phyloP scores from a whole-genome alignment of 192 early-diverging fungal genomes.

The Gigaspora rosea region DNA sequence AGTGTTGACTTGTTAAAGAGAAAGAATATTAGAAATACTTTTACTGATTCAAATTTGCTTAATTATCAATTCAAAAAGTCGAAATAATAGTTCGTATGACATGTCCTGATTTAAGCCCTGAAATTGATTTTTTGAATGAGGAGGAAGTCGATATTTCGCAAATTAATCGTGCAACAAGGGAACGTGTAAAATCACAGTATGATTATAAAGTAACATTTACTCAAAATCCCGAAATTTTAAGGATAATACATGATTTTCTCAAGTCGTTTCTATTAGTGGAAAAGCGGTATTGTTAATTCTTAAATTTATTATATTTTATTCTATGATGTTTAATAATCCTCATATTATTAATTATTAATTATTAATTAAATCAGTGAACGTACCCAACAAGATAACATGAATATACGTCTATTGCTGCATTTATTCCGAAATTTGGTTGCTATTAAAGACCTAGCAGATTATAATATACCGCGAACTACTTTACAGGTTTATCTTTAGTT shows the following conservation, averaged over 20 bases:
- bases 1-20: too few species aligned
- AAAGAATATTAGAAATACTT: too few species aligned
- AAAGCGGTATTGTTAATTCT: not conserved
- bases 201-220: not conserved
- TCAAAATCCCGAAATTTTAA: not conserved
- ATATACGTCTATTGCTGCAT: not conserved
- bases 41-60: not conserved
- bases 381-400: not conserved
- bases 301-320: not conserved
- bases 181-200: not conserved
- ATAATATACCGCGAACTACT: not conserved
- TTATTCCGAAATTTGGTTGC: not conserved
- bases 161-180: not conserved
- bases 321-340: not conserved
- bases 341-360: not conserved
- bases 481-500: not conserved
- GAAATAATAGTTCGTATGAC: not conserved
- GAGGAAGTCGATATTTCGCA: not conserved
- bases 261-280: not conserved
- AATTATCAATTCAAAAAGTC: not conserved
- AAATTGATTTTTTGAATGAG: not conserved
- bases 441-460: not conserved
- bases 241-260: not conserved
- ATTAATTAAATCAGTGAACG: not conserved
- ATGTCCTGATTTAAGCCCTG: not conserved